Conservation (phyloP, 805 yeast species). For the Ogataea glucozyma region DNA sequence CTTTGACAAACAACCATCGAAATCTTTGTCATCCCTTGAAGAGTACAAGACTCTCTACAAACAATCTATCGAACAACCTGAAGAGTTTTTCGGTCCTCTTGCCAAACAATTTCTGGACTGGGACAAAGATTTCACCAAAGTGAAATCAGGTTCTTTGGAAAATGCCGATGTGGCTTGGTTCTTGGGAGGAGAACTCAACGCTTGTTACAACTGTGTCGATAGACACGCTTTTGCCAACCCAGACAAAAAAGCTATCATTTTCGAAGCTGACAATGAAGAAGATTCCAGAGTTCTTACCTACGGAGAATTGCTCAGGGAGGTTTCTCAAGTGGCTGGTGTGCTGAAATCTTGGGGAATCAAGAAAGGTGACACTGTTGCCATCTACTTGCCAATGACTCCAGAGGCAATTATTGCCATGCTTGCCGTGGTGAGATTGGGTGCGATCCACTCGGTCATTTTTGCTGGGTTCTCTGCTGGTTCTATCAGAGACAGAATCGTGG, state of each 20-base stretch:
- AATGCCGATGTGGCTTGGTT: constrained; percentile 93
- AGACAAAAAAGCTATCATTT: constrained; percentile 78
- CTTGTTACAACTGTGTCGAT: constrained; percentile 91
- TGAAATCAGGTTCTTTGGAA: constrained; percentile 60
- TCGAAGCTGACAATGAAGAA: constrained; percentile 89
- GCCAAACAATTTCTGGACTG: constrained; percentile 76
- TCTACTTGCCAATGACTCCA: constrained; percentile 96
- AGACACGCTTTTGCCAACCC: constrained; percentile 91
- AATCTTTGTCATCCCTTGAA: constrained; percentile 59
- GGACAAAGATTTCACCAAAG: constrained; percentile 75
- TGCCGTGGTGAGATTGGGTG: constrained; percentile 93
- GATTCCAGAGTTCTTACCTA: constrained; percentile 76
- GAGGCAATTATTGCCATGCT: constrained; percentile 93
- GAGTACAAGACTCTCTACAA: constrained; percentile 71
- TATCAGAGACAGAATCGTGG: constrained; percentile 83
- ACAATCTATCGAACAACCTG: constrained; percentile 79
- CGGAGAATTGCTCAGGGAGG: constrained; percentile 82
- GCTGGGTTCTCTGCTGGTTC: constrained; percentile 97
- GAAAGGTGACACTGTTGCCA: constrained; percentile 96
- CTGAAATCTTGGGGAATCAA: constrained; percentile 81
- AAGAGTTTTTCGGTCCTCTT: constrained; percentile 71
- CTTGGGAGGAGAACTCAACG: constrained; percentile 88
- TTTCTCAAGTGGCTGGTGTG: constrained; percentile 83
- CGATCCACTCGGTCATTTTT: constrained; percentile 92
- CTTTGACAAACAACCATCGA: constrained; percentile 57